Percentiles rank a stretch among this genome's conserved stretches.
phyloP scores from a whole-genome alignment of 2,329 filamentous ascomycete genomes.

The Sporothrix brunneoviolacea region DNA sequence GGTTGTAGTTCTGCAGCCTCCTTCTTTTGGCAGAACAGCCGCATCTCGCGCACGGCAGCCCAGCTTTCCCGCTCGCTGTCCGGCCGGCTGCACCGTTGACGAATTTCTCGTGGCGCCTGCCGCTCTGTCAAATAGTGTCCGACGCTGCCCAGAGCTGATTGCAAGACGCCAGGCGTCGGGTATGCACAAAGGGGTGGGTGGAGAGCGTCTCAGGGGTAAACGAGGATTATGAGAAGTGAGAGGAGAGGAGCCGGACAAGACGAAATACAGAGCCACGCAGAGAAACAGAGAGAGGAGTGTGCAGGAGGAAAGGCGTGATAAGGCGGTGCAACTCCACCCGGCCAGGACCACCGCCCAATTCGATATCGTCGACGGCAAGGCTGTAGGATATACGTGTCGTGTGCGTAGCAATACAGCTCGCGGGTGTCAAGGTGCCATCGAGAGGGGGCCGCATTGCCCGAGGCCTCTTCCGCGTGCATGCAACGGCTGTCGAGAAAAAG shows the following conservation, averaged over 20 bases:
- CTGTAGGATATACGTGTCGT: slow-evolving; percentile 5
- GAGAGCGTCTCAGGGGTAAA: slow-evolving; percentile 9
- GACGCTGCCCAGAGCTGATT: too few species aligned
- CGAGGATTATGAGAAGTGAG: not conserved
- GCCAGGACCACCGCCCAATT: not conserved
- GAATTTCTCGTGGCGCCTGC: too few species aligned
- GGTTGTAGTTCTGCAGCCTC: not conserved
- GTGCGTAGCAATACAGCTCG: not conserved
- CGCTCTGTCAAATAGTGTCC: too few species aligned
- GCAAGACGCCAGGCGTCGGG: too few species aligned
- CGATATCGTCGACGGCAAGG: not conserved
- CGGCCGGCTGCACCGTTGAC: not conserved
- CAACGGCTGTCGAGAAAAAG: too few species aligned
- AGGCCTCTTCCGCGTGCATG: slow-evolving; percentile 1
- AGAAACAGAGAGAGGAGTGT: not conserved
- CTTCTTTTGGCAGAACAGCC: not conserved
- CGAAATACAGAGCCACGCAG: not conserved
- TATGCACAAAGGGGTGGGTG: slow-evolving; percentile 5
- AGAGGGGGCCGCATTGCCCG: not conserved
- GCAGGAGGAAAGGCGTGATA: not conserved
- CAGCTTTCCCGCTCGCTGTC: not conserved
- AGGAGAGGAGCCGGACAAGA: not conserved
- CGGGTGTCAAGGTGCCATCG: not conserved
- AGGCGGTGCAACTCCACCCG: slow-evolving; percentile 13
- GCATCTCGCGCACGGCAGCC: not conserved